Percentiles rank a stretch among this genome's conserved stretches.
These are phyloP conservation scores for Colletotrichum noveboracense DNA, from an alignment of 2,329 filamentous ascomycete species.

Conservation along the genomic window DNA sequence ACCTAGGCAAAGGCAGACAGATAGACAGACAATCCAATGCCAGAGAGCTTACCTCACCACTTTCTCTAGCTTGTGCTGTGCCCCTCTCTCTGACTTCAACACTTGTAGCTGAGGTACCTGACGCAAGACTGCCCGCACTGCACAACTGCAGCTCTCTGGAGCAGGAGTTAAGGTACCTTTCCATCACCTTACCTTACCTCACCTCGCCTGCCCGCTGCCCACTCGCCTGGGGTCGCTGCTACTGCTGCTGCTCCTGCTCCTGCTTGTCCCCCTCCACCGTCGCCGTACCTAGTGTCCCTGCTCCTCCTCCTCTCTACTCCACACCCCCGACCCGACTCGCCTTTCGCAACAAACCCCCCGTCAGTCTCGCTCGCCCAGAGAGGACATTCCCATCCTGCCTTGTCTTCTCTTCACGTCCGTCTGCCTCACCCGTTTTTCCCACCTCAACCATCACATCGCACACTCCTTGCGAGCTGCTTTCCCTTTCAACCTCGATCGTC, in stretches of 20 bases:
- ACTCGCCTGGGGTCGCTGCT: not conserved
- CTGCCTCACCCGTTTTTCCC: slow-evolving; percentile 23
- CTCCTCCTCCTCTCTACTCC: slow-evolving; percentile 13
- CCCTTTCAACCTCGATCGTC: slow-evolving; percentile 22
- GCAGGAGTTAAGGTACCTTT: not conserved
- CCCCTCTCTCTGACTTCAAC: not conserved
- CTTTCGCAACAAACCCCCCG: slow-evolving; percentile 23
- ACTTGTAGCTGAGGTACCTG: not conserved
- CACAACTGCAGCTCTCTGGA: not conserved
- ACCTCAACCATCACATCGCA: slow-evolving; percentile 22
- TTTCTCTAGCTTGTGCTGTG: not conserved
- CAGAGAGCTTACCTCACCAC: not conserved
- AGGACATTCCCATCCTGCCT: slow-evolving; percentile 24
- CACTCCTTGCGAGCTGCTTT: slow-evolving; percentile 25
- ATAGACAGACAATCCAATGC: not conserved
- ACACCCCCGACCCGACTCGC: slow-evolving; percentile 18
- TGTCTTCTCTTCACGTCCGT: slow-evolving; percentile 22
- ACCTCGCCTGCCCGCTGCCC: not conserved
- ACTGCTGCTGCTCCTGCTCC: not conserved
- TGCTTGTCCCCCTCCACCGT: slow-evolving; percentile 9
- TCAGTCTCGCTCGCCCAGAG: slow-evolving; percentile 18
- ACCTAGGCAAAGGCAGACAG: not conserved
- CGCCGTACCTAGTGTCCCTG: not conserved
- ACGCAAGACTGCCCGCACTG: not conserved
- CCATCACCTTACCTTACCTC: not conserved